Evolutionary conservation across 805 yeast species (phyloP).

Genomic region (Candida ponderosae): DNA sequence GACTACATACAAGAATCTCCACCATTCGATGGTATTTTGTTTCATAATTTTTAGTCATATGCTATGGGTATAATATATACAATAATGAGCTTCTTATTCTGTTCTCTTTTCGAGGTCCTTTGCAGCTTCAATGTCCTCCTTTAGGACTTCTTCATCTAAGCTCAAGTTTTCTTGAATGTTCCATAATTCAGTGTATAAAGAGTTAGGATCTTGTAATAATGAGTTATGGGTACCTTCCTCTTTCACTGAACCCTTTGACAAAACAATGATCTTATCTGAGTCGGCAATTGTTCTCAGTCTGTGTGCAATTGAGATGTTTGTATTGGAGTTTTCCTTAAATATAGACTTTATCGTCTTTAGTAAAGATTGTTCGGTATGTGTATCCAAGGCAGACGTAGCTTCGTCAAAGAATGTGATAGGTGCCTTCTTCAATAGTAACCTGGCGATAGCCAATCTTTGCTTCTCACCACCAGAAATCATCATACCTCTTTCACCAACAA

Average conservation of each 20-base stretch:
- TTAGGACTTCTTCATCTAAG: conserved; percentile 30
- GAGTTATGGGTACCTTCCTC: conserved; percentile 83
- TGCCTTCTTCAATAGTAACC: conserved; percentile 78
- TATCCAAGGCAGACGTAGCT: conserved; percentile 93
- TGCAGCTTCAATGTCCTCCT: conserved; percentile 15
- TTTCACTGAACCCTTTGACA: conserved; percentile 67
- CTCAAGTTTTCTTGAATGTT: conserved; percentile 80
- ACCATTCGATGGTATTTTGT: no score
- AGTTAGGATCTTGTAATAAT: conserved; percentile 42
- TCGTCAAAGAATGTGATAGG: conserved; percentile 94
- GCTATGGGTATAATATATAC: no score
- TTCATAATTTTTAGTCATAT: no score
- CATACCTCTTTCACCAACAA: conserved; percentile 96
- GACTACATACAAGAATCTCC: no score
- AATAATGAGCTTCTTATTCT: no score
- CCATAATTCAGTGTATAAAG: conserved; percentile 82
- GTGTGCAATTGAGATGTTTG: conserved; percentile 91
- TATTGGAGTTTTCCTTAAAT: conserved; percentile 49
- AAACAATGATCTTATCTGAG: conserved; percentile 85
- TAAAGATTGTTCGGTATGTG: conserved; percentile 88
- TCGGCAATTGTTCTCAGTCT: conserved; percentile 90
- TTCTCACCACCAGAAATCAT: conserved; percentile 99
- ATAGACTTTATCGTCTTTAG: conserved; percentile 65
- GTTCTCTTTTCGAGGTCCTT: not conserved
- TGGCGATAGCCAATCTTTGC: conserved; percentile 88